Evolutionary conservation across 2,329 filamentous ascomycete genomes (phyloP), one percentile per base, ranked within the genome.

Genomic region (Fusarium metavorans): DNA sequence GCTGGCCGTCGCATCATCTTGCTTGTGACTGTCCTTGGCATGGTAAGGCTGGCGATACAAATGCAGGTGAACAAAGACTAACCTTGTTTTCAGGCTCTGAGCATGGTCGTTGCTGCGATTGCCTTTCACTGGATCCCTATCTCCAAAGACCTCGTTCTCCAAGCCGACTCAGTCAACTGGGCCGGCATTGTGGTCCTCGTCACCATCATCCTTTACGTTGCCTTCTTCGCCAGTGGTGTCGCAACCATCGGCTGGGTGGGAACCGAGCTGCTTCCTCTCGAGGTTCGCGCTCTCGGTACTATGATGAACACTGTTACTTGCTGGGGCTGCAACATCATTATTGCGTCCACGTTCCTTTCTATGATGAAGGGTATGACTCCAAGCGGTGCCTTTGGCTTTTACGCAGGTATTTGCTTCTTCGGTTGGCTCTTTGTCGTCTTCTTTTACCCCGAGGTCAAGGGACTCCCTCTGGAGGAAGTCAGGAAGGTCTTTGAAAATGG

Each of bases 381-480:
- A 0, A 84, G 81, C 0, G 87, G 87, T 2, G 84, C 86, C 0
- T 89, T 88, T 70, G 86, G 86, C 2, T 88, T 88, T 75, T 88
- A 88, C 68, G 84, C 85, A 0, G 85, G 79, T 0, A 85, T 88
- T 43, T 88, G 84, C 72, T 82, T 85, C 67, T 70, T 85, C 32
- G 86, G 86, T 80, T 84, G 69, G 32, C 48, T 70, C 9, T 77
- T 69, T 64, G 82, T 88, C 6, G 82, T 84, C 58, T 85, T 87
- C 79, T 87, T 80, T 71, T 89, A 88, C 71, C 87, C 87, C 0
- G 87, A 89, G 68, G 87, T 87, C 9, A 87, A 88, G 66, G 87
- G 88, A 10, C 69, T 30, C n/a, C 69, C 68, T 0, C 35, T 90
- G 5, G 88, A 90, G 74, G 86, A 87, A 45, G 84, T 89, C n/a